phyloP scores from a whole-genome alignment of 2,329 filamentous ascomycete species.

The Sclerotinia glacialis region DNA sequence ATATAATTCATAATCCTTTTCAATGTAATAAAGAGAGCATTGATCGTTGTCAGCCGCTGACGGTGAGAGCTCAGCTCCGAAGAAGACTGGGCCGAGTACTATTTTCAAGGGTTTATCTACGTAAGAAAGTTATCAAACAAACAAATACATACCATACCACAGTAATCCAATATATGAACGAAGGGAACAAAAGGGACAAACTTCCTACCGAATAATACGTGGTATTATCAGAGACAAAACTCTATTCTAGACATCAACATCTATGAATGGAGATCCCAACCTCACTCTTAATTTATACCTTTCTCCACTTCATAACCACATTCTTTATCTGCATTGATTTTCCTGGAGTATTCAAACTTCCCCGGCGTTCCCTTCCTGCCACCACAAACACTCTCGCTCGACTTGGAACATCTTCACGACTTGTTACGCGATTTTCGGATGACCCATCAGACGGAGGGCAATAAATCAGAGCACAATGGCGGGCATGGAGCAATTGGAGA shows the following conservation, averaged over 20 bases:
- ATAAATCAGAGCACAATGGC: conserved; percentile 77
- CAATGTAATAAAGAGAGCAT: background rate
- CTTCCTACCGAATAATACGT: background rate
- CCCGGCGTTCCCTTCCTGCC: background rate
- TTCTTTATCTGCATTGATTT: conserved; percentile 5
- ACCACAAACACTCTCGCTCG: background rate
- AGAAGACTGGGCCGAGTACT: background rate
- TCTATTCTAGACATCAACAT: background rate
- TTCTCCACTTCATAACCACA: conserved; percentile 3
- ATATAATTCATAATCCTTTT: background rate
- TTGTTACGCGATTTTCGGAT: background rate
- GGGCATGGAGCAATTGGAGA: conserved; percentile 92
- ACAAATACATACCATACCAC: background rate
- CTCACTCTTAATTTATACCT: background rate
- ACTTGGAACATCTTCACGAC: background rate
- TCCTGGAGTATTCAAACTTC: background rate
- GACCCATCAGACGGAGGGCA: conserved; percentile 5
- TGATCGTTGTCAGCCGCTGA: background rate
- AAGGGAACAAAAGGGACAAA: background rate
- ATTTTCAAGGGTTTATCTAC: conserved; percentile 4
- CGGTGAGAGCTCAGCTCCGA: background rate
- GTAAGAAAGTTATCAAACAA: conserved; percentile 8
- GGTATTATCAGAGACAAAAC: conserved; percentile 2
- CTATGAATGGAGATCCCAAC: conserved; percentile 1
- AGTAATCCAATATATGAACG: background rate